phyloP scores from a whole-genome alignment of 2,329 filamentous ascomycete genomes.

The Eutypa lata region DNA sequence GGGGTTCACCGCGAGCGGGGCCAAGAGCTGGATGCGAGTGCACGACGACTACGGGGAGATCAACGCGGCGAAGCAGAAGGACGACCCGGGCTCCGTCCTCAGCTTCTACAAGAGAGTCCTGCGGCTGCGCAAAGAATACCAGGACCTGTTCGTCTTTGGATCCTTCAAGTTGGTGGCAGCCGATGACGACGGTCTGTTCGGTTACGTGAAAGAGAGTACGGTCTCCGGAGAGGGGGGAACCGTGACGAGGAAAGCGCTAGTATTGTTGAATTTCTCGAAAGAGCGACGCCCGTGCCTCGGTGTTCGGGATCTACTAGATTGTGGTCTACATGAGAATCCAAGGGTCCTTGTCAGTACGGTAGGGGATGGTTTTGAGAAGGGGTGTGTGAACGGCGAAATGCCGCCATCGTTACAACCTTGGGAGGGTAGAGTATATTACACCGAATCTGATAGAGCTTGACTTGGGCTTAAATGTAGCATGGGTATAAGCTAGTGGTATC shows the following conservation, averaged over 20 bases:
- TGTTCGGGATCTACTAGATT: slow-evolving; percentile 19
- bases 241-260: slow-evolving; percentile 30
- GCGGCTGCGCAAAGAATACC: slow-evolving; percentile 49
- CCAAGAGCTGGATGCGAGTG: slow-evolving; percentile 65
- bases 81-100: slow-evolving; percentile 47
- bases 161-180: slow-evolving; percentile 53
- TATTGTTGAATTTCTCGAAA: slow-evolving; percentile 46
- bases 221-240: slow-evolving; percentile 7
- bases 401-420: too few relatives aligned
- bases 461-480: too few relatives aligned
- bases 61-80: slow-evolving; percentile 51
- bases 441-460: too few relatives aligned
- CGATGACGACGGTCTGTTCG: slow-evolving; percentile 52
- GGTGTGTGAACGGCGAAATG: too few relatives aligned
- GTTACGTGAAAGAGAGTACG: slow-evolving; percentile 44
- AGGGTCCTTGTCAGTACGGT: slow-evolving; percentile 26
- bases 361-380: not conserved
- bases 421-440: too few relatives aligned
- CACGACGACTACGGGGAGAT: slow-evolving; percentile 55
- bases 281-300: slow-evolving; percentile 26
- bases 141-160: slow-evolving; percentile 60
- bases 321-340: slow-evolving; percentile 8
- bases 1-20: slow-evolving; percentile 51
- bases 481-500: too few relatives aligned
- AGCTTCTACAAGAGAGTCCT: slow-evolving; percentile 58